These are phyloP conservation scores for Stereocaulon alpinum DNA, from an alignment of 495 filamentous ascomycete species.

Conservation along the genomic window DNA sequence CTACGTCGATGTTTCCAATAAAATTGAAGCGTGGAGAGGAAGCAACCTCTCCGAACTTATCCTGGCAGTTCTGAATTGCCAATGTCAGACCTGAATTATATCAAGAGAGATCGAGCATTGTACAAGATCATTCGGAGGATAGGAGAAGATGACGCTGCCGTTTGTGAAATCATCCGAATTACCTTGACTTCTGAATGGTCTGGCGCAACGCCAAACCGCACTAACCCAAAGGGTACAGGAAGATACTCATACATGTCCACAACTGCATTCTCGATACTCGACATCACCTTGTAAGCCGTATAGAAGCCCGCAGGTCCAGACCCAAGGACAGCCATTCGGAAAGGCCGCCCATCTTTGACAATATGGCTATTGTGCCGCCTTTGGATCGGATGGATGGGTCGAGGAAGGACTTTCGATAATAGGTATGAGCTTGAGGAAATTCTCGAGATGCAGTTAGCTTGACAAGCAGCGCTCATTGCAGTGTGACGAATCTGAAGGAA, in stretches of 20 bases:
- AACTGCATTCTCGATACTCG: conserved; percentile 55
- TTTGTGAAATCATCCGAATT: conserved; percentile 10
- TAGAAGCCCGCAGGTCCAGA: conserved; percentile 97
- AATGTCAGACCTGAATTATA: neutral
- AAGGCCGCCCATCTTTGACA: conserved; percentile 39
- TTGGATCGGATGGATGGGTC: neutral
- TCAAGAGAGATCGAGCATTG: neutral
- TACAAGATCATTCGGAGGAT: neutral
- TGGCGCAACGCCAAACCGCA: conserved; percentile 87
- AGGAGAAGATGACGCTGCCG: neutral
- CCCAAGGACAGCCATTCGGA: conserved; percentile 79
- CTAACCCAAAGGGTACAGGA: conserved; percentile 85
- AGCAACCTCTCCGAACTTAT: conserved; percentile 84
- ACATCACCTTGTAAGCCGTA: conserved; percentile 73
- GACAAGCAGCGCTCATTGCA: conserved; percentile 1
- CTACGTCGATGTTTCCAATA: conserved; percentile 79
- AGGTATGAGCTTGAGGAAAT: neutral
- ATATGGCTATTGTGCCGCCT: conserved; percentile 19
- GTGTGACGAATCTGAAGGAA: neutral
- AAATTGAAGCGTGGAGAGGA: conserved; percentile 75
- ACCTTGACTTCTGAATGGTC: conserved; percentile 99
- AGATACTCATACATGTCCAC: conserved; percentile 96
- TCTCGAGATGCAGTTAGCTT: neutral
- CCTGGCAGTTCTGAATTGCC: conserved; percentile 69
- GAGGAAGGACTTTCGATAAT: neutral